Evolutionary conservation across 768 basidiomycete species (phyloP).

Genomic region (Boletus coccyginus): DNA sequence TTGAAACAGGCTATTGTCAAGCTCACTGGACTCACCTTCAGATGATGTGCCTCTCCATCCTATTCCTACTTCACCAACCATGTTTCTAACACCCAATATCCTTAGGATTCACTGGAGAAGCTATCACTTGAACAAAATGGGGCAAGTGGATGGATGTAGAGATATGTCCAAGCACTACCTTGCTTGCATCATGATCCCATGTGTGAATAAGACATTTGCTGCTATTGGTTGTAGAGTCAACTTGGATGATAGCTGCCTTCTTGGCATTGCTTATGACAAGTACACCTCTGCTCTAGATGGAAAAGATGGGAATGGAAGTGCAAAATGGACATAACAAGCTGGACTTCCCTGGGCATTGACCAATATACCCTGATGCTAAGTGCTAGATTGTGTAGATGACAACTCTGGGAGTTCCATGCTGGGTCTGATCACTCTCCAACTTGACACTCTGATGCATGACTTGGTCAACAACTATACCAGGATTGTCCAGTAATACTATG

Average conservation of each 20-base stretch:
- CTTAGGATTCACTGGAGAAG: too few relatives aligned
- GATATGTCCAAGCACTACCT: conserved; percentile 50
- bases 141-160: too few relatives aligned
- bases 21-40: too few relatives aligned
- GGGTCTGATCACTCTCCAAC: neutral
- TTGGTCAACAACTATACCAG: too few relatives aligned
- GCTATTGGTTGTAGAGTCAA: conserved; percentile 48
- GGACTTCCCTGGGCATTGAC: conserved; percentile 39
- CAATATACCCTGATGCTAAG: conserved; percentile 33
- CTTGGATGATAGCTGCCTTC: conserved; percentile 56
- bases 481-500: too few relatives aligned
- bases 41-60: too few relatives aligned
- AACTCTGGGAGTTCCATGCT: conserved; percentile 23
- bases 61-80: too few relatives aligned
- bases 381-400: conserved; percentile 10
- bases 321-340: conserved; percentile 4
- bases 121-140: too few relatives aligned
- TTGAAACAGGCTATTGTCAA: too few relatives aligned
- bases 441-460: too few relatives aligned
- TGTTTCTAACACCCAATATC: too few relatives aligned
- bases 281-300: conserved; percentile 52
- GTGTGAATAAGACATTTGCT: conserved; percentile 57
- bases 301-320: conserved; percentile 5
- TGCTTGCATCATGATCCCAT: conserved; percentile 48
- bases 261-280: conserved; percentile 47